phyloP scores from a whole-genome alignment of 805 yeast species.

The Ogataea trehaloabstinens region DNA sequence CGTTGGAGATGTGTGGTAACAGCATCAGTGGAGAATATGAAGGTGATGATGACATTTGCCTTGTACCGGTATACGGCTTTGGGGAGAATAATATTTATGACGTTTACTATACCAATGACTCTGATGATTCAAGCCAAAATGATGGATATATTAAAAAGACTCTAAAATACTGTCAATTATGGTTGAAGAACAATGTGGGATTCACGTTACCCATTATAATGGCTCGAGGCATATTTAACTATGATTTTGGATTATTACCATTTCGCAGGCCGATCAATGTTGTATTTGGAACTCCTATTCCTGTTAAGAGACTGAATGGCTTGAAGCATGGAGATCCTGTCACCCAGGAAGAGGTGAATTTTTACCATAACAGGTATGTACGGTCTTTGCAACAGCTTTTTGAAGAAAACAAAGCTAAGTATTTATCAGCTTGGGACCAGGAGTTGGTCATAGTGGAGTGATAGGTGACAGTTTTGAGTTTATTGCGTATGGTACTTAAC shows the following conservation, averaged over 20 bases:
- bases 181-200: conserved; percentile 69
- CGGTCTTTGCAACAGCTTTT: conserved; percentile 61
- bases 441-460: conserved; percentile 45
- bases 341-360: conserved; percentile 50
- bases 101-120: conserved; percentile 33
- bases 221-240: conserved; percentile 89
- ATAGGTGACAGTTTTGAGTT: conserved; percentile 1
- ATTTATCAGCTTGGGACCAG: conserved; percentile 44
- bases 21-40: conserved; percentile 7
- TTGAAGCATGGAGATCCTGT: conserved; percentile 25
- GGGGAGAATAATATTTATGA: conserved; percentile 75
- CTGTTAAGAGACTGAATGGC: conserved; percentile 33
- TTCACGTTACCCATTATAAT: conserved; percentile 90
- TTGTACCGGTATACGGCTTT: conserved; percentile 88
- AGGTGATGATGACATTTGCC: conserved; percentile 56
- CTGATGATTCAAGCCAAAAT: conserved; percentile 12
- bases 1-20: conserved; percentile 51
- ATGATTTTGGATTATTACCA: conserved; percentile 89
- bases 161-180: conserved; percentile 59
- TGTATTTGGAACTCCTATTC: conserved; percentile 64
- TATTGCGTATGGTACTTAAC: no score
- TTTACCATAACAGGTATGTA: conserved; percentile 71
- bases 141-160: conserved; percentile 30
- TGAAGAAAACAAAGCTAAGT: conserved; percentile 61
- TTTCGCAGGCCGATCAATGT: conserved; percentile 76